A percentile compares a stretch with the other conserved stretches of the same genome.
phyloP scores from a whole-genome alignment of 2,329 filamentous ascomycete genomes.

The Fusarium siculi region DNA sequence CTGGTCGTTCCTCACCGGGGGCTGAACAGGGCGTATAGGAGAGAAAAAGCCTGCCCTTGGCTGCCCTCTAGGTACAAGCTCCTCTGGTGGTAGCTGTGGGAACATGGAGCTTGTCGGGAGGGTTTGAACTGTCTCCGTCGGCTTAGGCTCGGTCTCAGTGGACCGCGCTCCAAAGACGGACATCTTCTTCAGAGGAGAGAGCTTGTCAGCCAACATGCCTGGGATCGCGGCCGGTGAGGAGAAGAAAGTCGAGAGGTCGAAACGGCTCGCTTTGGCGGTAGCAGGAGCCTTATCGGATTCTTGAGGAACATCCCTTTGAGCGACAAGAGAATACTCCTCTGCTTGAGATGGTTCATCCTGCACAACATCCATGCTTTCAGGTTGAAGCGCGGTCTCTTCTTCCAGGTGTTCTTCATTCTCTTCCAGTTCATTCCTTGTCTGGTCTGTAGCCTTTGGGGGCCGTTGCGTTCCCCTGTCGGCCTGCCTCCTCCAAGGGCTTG shows the following conservation, averaged over 20 bases:
- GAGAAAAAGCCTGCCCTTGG: constrained; percentile 52
- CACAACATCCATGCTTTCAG: constrained; percentile 24
- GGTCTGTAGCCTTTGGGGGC: not conserved
- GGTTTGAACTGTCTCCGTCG: constrained; percentile 31
- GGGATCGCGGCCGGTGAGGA: constrained; percentile 63
- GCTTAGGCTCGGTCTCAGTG: constrained; percentile 33
- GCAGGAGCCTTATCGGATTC: constrained; percentile 27
- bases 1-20: constrained; percentile 3
- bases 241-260: constrained; percentile 66
- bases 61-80: constrained; percentile 47
- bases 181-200: constrained; percentile 43
- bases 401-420: not conserved
- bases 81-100: constrained; percentile 48
- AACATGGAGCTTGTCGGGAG: constrained; percentile 55
- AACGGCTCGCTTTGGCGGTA: constrained; percentile 48
- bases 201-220: constrained; percentile 47
- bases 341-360: constrained; percentile 34
- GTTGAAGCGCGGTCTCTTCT: constrained; percentile 8
- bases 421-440: not conserved
- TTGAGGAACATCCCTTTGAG: constrained; percentile 41
- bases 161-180: constrained; percentile 25
- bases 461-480: constrained; percentile 36
- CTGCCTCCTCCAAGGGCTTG: constrained; percentile 54
- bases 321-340: constrained; percentile 60
- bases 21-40: constrained; percentile 39